These are phyloP conservation scores for Venturia oleaginea DNA, from an alignment of 2,329 filamentous ascomycete genomes.

Conservation along the genomic window DNA sequence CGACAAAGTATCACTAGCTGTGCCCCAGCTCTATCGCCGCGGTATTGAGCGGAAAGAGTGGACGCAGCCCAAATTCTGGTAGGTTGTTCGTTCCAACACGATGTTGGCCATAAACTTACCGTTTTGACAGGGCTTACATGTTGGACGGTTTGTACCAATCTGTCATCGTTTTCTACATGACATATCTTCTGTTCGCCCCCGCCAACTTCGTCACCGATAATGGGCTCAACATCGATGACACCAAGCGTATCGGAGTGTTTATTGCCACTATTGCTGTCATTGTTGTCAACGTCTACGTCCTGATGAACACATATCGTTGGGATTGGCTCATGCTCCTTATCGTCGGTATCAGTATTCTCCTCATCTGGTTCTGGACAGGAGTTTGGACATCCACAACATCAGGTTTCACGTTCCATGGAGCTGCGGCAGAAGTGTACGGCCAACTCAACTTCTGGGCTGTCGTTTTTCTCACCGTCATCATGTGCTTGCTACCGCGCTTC, in stretches of 20 bases:
- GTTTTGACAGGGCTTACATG: constrained; percentile 62
- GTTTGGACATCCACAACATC: constrained; percentile 60
- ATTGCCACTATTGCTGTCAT: constrained; percentile 76
- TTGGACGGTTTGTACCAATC: constrained; percentile 90
- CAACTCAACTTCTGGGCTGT: constrained; percentile 81
- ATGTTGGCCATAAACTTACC: constrained; percentile 3
- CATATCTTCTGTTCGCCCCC: constrained; percentile 66
- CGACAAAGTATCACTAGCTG: constrained; percentile 84
- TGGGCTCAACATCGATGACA: constrained; percentile 69
- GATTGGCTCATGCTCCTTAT: constrained; percentile 91
- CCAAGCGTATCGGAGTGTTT: constrained; percentile 77
- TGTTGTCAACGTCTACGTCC: constrained; percentile 86
- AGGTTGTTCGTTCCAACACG: constrained; percentile 28
- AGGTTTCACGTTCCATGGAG: constrained; percentile 62
- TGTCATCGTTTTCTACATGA: constrained; percentile 84
- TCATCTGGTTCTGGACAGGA: constrained; percentile 94
- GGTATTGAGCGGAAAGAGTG: constrained; percentile 95
- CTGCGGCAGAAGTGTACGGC: constrained; percentile 69
- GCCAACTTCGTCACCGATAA: constrained; percentile 61
- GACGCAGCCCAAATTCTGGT: constrained; percentile 97
- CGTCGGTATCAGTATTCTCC: constrained; percentile 68
- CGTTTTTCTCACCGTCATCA: constrained; percentile 65
- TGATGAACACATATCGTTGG: constrained; percentile 96
- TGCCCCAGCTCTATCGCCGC: constrained; percentile 88
- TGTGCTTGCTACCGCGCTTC: constrained; percentile 83